Evolutionary conservation across 345 rosid species (phyloP).

Genomic region (Eucalyptus erythrocorys): DNA sequence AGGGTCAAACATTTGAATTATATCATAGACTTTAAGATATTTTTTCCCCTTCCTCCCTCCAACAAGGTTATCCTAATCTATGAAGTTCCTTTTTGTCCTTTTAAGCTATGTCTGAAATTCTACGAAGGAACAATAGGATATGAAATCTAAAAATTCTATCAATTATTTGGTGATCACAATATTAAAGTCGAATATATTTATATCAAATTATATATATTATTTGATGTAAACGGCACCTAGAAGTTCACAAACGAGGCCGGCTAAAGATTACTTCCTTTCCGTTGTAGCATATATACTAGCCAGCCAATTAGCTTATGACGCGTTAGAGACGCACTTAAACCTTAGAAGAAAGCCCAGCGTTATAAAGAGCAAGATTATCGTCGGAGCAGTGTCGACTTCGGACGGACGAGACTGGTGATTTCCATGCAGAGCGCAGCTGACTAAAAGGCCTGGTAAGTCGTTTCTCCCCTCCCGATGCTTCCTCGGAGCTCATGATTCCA

Average conservation of each 20-base stretch:
- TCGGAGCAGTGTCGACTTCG: constrained; percentile 18
- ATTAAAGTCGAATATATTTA: too few relatives aligned
- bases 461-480: not conserved
- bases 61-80: too few relatives aligned
- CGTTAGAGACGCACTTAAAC: not conserved
- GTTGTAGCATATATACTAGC: too few relatives aligned
- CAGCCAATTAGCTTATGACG: too few relatives aligned
- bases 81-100: not conserved
- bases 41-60: too few relatives aligned
- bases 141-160: too few relatives aligned
- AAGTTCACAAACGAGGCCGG: too few relatives aligned
- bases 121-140: too few relatives aligned
- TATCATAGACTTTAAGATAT: too few relatives aligned
- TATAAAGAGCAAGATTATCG: constrained; percentile 20
- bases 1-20: too few relatives aligned
- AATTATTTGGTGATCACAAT: rapidly evolving
- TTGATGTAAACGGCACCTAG: not conserved
- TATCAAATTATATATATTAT: not conserved
- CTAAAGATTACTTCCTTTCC: too few relatives aligned
- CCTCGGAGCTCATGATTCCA: not conserved
- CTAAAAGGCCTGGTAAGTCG: constrained; percentile 8
- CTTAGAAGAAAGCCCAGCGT: not conserved
- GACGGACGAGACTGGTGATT: not conserved
- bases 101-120: too few relatives aligned
- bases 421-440: not conserved